Percentiles rank a stretch among this genome's conserved stretches.
Conservation (phyloP, 768 basidiomycete genomes). For the Roridomyces roridus region DNA sequence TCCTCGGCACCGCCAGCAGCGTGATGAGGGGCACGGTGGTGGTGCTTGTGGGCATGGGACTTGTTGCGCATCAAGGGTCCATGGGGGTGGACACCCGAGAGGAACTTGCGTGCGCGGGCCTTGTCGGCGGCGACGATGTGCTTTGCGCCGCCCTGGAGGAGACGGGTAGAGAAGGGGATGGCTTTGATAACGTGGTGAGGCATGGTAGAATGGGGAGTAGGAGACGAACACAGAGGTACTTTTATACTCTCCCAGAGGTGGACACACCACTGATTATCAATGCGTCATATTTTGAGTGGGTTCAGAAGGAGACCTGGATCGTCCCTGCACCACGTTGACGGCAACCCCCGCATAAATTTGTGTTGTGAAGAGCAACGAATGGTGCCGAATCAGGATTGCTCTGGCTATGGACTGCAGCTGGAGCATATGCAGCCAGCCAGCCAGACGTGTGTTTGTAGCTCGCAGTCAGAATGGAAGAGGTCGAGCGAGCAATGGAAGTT, state of each 20-base stretch:
- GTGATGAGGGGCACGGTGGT: slow-evolving; percentile 28
- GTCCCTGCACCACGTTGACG: too few species aligned
- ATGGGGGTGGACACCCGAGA: slow-evolving; percentile 60
- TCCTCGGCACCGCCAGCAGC: slow-evolving; percentile 1
- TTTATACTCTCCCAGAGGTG: background rate
- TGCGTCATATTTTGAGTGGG: too few species aligned
- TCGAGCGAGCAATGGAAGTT: too few species aligned
- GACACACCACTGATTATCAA: too few species aligned
- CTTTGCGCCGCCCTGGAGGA: slow-evolving; percentile 50
- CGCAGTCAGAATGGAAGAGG: too few species aligned
- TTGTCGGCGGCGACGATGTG: slow-evolving; percentile 60
- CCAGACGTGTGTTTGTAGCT: too few species aligned
- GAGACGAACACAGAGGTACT: background rate
- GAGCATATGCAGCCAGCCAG: too few species aligned
- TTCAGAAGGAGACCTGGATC: too few species aligned
- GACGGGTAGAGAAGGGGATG: slow-evolving; percentile 52
- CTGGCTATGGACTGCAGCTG: too few species aligned
- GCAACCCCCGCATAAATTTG: too few species aligned
- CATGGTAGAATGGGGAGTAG: slow-evolving; percentile 33
- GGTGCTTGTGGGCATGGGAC: slow-evolving; percentile 28
- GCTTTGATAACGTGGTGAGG: slow-evolving; percentile 41
- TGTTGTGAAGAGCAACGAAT: too few species aligned
- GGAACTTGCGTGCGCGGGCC: slow-evolving; percentile 59
- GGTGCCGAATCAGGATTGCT: too few species aligned
- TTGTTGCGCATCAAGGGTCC: slow-evolving; percentile 48